Evolutionary conservation across 345 rosid species (phyloP), one percentile per base, ranked within the genome.

Genomic region (Brassica rapa): DNA sequence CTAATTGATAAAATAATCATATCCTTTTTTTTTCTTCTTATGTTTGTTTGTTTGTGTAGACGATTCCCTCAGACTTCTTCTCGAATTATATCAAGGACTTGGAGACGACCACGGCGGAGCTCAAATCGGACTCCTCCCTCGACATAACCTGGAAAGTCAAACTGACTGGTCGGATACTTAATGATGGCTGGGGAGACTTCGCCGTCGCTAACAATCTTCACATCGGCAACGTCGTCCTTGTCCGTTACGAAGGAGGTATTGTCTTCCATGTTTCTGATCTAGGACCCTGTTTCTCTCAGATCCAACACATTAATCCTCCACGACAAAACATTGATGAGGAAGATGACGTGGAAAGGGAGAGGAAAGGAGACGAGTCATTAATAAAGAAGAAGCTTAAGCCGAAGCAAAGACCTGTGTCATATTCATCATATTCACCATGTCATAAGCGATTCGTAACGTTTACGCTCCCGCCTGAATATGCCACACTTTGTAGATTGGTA

Each of bases 51-150:
- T 37, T 37, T 43, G 53, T 4, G 39, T 33, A 76, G 79, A 41
- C 6, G 43, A 68, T 76, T 59, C 79, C 79, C 19, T 16, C 43
- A 27, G 61, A 25, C 33, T 76, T 68, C 73, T 76, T 43, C 79
- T 57, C n/a, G 7, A 8, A 76, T 53, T 59, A 68, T 12, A 5
- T 68, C 12, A 68, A 56, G 67, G 25, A 57, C 24, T 2, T 1
- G 56, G 56, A 51, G 19, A 51, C 14, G 53, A 43, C 53, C 4
- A 61, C 67, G 7, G 74, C 56, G 1, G 33, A 12, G 56, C 56
- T 77, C 6, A 77, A 37, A 25, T 77, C 75, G 2, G 80, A 77
- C 57, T 2, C 19, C 55, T 2, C 14, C 0, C 51, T 68, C 12
- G 74, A 68, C 5, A 14, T 24, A 62, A 25, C 23, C 2, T 77